These are phyloP conservation scores for Stentor coeruleus DNA, from an alignment of 73 alveolate genomes.

Conservation along the genomic window DNA sequence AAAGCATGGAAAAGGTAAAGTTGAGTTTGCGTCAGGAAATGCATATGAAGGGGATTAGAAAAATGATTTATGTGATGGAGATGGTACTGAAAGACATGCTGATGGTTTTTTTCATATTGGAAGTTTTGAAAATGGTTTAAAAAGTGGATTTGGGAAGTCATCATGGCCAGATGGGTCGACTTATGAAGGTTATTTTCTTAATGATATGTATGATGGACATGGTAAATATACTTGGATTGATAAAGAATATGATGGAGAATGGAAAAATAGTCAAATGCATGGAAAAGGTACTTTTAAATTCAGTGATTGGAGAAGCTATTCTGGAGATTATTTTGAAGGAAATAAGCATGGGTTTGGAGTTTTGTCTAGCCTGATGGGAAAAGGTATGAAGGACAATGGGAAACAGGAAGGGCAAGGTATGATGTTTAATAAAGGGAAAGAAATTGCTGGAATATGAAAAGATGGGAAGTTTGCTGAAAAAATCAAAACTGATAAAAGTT, in stretches of 20 bases:
- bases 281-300: conserved; percentile 41
- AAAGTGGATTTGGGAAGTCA: conserved; percentile 37
- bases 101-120: conserved; percentile 48
- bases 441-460: not conserved
- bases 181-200: conserved; percentile 33
- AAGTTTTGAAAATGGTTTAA: conserved; percentile 36
- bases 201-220: conserved; percentile 33
- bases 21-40: not conserved
- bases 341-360: conserved; percentile 16
- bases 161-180: conserved; percentile 40
- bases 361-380: not conserved
- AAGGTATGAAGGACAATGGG: not conserved
- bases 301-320: conserved; percentile 72
- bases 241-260: conserved; percentile 19
- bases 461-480: not conserved
- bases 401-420: conserved; percentile 12
- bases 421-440: not conserved
- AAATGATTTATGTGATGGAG: conserved; percentile 21
- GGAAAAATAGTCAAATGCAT: conserved; percentile 24
- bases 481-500: not conserved
- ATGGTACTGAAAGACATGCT: conserved; percentile 14
- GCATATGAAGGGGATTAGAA: conserved; percentile 14
- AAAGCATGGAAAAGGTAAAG: conserved; percentile 14
- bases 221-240: conserved; percentile 25
- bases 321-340: not conserved